phyloP scores from a whole-genome alignment of 2,329 filamentous ascomycete species.

The Acarospora socialis region DNA sequence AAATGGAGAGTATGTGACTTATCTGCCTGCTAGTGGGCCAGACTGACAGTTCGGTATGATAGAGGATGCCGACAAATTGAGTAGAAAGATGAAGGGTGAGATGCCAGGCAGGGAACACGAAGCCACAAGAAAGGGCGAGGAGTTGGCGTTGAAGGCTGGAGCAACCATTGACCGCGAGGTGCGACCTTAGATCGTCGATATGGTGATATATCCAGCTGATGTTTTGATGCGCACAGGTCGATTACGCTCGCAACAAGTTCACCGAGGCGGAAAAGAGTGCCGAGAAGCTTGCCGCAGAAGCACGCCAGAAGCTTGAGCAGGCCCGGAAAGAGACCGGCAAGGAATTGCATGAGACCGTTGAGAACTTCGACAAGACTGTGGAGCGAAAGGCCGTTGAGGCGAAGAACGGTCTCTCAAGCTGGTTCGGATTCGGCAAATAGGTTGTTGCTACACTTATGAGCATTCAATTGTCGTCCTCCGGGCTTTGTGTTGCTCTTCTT shows the following conservation, averaged over 20 bases:
- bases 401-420: constrained; percentile 69
- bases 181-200: no score
- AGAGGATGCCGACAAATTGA: constrained; percentile 66
- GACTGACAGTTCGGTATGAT: constrained; percentile 10
- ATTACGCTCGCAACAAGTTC: constrained; percentile 34
- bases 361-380: constrained; percentile 71
- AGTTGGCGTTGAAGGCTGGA: constrained; percentile 46
- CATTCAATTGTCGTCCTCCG: no score
- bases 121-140: constrained; percentile 50
- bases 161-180: constrained; percentile 56
- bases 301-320: constrained; percentile 42
- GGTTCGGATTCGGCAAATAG: constrained; percentile 59
- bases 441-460: no score
- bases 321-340: constrained; percentile 48
- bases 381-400: constrained; percentile 66
- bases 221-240: constrained; percentile 21
- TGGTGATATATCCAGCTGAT: no score
- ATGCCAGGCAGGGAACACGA: constrained; percentile 48
- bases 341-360: constrained; percentile 41
- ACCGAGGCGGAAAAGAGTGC: constrained; percentile 54
- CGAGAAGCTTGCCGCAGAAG: constrained; percentile 39
- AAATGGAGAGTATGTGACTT: constrained; percentile 58
- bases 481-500: no score
- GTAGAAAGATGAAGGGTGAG: constrained; percentile 51
- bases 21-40: background rate